A percentile compares a stretch with the other conserved stretches of the same genome.
Evolutionary conservation across 768 basidiomycete species (phyloP).

Genomic region (Trametes cubensis): DNA sequence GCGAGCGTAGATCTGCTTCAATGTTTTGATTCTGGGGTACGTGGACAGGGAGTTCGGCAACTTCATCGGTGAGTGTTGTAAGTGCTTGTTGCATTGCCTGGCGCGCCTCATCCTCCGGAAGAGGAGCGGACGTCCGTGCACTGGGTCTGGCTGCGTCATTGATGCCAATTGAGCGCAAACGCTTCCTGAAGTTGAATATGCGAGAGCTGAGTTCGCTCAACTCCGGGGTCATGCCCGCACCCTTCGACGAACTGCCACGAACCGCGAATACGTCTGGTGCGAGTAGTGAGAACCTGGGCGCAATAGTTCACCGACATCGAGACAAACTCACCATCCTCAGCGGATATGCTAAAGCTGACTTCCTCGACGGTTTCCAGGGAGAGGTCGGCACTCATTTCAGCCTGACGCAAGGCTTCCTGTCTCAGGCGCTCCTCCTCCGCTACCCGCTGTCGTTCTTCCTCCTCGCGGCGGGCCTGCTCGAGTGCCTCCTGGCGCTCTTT

Average conservation of each 20-base stretch:
- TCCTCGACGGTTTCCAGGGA: slow-evolving; percentile 21
- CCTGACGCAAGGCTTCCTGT: slow-evolving; percentile 9
- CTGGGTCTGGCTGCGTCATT: slow-evolving; percentile 53
- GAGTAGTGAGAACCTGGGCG: neutral
- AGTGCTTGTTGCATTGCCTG: slow-evolving; percentile 53
- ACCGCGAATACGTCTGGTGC: slow-evolving; percentile 61
- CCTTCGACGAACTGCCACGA: slow-evolving; percentile 38
- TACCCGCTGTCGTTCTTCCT: slow-evolving; percentile 16
- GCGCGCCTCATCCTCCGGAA: slow-evolving; percentile 56
- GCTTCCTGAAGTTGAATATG: slow-evolving; percentile 58
- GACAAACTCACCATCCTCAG: slow-evolving; percentile 19
- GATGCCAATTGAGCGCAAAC: slow-evolving; percentile 63
- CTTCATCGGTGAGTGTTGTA: slow-evolving; percentile 46
- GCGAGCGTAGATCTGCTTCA: slow-evolving; percentile 62
- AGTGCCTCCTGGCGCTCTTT: slow-evolving; percentile 28
- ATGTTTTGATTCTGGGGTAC: slow-evolving; percentile 42
- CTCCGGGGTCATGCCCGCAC: slow-evolving; percentile 38
- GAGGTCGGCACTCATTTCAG: slow-evolving; percentile 5
- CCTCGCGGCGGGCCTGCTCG: slow-evolving; percentile 32
- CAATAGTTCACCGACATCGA: neutral
- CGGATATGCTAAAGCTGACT: slow-evolving; percentile 10
- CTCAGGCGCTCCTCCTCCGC: slow-evolving; percentile 13
- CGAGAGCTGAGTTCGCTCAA: slow-evolving; percentile 49
- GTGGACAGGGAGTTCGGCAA: slow-evolving; percentile 48
- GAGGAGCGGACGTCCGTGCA: slow-evolving; percentile 36